phyloP scores from a whole-genome alignment of 352 stramenopile species.

The Phytophthora megakarya region DNA sequence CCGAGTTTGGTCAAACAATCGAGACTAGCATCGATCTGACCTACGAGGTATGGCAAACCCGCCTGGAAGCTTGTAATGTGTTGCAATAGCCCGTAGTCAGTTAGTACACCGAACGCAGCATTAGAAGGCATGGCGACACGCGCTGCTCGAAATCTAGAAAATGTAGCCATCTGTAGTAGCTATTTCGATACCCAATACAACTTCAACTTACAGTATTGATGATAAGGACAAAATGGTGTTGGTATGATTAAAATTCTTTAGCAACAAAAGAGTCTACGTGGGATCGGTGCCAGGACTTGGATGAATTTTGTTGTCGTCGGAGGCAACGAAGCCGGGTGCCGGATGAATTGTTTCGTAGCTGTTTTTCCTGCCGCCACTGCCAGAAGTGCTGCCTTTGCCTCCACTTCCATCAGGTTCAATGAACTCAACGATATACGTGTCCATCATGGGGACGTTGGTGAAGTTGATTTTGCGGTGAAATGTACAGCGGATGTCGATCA shows the following conservation, averaged over 20 bases:
- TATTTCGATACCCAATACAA: constrained; percentile 1
- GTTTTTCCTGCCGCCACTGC: constrained; percentile 16
- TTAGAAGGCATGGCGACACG: constrained; percentile 5
- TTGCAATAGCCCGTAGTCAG: constrained; percentile 21
- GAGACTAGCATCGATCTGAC: constrained; percentile 27
- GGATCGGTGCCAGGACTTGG: background rate
- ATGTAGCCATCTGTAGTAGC: constrained; percentile 8
- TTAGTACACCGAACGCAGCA: constrained; percentile 31
- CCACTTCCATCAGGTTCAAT: constrained; percentile 46
- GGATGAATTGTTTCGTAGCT: constrained; percentile 17
- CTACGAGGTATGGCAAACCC: constrained; percentile 31
- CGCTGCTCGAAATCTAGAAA: background rate
- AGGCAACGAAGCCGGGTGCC: constrained; percentile 5
- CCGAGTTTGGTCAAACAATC: constrained; percentile 19
- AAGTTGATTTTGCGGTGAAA: constrained; percentile 85
- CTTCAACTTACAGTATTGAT: constrained; percentile 10
- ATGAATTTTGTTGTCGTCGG: constrained; percentile 19
- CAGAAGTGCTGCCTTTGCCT: background rate
- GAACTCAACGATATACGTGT: constrained; percentile 86
- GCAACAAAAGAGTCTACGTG: constrained; percentile 8
- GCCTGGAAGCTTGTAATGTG: constrained; percentile 34
- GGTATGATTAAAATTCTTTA: constrained; percentile 9
- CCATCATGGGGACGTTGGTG: constrained; percentile 83
- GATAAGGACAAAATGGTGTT: constrained; percentile 14
- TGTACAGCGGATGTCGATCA: constrained; percentile 82